These are phyloP conservation scores for Phlyctochytrium arcticum DNA, from an alignment of 192 early-diverging fungal genomes.

Conservation along the genomic window DNA sequence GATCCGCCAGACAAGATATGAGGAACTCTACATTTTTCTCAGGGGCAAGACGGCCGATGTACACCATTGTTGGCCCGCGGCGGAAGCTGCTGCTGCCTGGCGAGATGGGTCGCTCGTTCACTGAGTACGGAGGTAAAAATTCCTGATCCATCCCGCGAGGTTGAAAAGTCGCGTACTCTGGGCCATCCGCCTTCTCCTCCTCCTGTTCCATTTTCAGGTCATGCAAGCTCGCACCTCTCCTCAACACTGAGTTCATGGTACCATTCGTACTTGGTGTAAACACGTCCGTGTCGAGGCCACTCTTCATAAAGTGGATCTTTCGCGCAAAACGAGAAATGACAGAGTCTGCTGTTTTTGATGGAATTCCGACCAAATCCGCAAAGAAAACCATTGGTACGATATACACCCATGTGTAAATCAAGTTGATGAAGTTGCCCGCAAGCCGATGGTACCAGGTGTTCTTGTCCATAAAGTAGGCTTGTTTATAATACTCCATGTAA, in stretches of 20 bases:
- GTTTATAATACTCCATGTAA: constrained; percentile 44
- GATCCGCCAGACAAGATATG: constrained; percentile 30
- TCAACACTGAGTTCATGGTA: not conserved
- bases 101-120: not conserved
- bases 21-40: constrained; percentile 52
- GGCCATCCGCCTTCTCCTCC: not conserved
- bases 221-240: not conserved
- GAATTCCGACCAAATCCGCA: constrained; percentile 47
- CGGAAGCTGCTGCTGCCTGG: not conserved
- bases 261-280: constrained; percentile 26
- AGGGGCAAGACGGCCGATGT: constrained; percentile 46
- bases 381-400: constrained; percentile 42
- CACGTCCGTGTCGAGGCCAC: constrained; percentile 43
- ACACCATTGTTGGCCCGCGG: constrained; percentile 39
- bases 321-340: constrained; percentile 39
- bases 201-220: not conserved
- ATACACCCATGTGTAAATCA: constrained; percentile 36
- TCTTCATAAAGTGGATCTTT: constrained; percentile 45
- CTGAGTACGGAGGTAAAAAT: constrained; percentile 7
- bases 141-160: not conserved
- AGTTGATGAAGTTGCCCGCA: constrained; percentile 32
- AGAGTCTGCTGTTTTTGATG: constrained; percentile 39
- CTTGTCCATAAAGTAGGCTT: constrained; percentile 35
- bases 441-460: not conserved
- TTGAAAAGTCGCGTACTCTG: too few relatives aligned